Evolutionary conservation across 2,329 filamentous ascomycete species (phyloP).

Genomic region (Lasiodiplodia sp.): DNA sequence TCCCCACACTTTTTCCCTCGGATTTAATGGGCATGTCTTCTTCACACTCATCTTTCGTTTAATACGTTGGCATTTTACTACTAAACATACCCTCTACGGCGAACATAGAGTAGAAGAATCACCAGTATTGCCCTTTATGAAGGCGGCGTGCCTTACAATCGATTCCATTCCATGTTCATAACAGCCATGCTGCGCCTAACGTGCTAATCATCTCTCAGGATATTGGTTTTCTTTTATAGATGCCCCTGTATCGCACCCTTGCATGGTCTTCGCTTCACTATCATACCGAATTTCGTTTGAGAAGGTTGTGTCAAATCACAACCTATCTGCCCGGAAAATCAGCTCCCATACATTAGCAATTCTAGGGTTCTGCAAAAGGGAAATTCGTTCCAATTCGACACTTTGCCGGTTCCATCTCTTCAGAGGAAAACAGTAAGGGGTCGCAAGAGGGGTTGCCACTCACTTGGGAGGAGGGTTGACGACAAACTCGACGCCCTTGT

Average conservation of each 20-base stretch:
- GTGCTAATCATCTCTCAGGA: conserved; percentile 17
- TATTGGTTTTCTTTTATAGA: not conserved
- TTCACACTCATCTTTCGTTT: not conserved
- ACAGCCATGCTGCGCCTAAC: conserved; percentile 1
- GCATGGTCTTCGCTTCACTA: not conserved
- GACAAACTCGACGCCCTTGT: conserved; percentile 90
- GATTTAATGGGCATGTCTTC: no score
- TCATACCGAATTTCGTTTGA: conserved; percentile 12
- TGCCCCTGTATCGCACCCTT: not conserved
- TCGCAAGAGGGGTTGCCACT: conserved; percentile 33
- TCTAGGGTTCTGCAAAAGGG: conserved; percentile 4
- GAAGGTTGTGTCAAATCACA: conserved; percentile 27
- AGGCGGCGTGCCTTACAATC: conserved; percentile 1
- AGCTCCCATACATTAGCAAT: conserved; percentile 30
- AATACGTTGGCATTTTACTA: not conserved
- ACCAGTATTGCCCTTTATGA: not conserved
- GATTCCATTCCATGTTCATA: conserved; percentile 23
- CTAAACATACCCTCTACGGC: not conserved
- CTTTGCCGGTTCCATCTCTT: not conserved
- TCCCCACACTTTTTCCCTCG: not conserved
- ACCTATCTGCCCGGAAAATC: conserved; percentile 30
- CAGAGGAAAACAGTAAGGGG: not conserved
- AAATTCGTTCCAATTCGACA: not conserved
- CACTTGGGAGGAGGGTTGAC: conserved; percentile 72
- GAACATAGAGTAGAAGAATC: conserved; percentile 18